A percentile compares a stretch with the other conserved stretches of the same genome.
phyloP scores from a whole-genome alignment of 768 basidiomycete species.

The Lentinula edodes region DNA sequence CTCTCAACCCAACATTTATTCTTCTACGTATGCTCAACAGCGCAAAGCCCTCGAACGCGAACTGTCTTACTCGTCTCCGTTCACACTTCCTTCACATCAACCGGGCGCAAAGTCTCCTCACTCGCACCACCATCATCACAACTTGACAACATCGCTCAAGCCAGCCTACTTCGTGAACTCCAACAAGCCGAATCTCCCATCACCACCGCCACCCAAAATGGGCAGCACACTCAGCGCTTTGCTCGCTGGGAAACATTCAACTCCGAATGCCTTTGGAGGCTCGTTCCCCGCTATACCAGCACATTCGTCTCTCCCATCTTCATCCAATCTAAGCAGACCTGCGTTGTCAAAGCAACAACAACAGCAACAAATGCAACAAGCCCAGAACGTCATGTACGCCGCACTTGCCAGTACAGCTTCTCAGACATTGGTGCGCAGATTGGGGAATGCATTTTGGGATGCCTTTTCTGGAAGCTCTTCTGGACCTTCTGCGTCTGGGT shows the following conservation, averaged over 20 bases:
- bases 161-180: conserved; percentile 30
- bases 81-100: conserved; percentile 7
- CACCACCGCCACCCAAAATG: conserved; percentile 12
- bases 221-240: conserved; percentile 23
- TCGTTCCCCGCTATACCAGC: conserved; percentile 10
- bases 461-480: conserved; percentile 62
- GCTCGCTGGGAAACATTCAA: conserved; percentile 38
- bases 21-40: conserved; percentile 4
- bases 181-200: conserved; percentile 17
- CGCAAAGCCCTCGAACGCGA: conserved; percentile 7
- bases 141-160: conserved; percentile 13
- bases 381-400: conserved; percentile 34
- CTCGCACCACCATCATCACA: not conserved
- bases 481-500: conserved; percentile 18
- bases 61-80: not conserved
- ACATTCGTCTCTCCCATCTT: not conserved
- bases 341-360: conserved; percentile 12
- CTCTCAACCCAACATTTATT: conserved; percentile 13
- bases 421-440: conserved; percentile 66
- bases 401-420: conserved; percentile 71
- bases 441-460: conserved; percentile 82
- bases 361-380: conserved; percentile 18
- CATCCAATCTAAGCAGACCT: not conserved
- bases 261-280: conserved; percentile 9
- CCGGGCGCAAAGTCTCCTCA: not conserved